Evolutionary conservation across 345 rosid genomes (phyloP).

Genomic region (Balakata baccata): DNA sequence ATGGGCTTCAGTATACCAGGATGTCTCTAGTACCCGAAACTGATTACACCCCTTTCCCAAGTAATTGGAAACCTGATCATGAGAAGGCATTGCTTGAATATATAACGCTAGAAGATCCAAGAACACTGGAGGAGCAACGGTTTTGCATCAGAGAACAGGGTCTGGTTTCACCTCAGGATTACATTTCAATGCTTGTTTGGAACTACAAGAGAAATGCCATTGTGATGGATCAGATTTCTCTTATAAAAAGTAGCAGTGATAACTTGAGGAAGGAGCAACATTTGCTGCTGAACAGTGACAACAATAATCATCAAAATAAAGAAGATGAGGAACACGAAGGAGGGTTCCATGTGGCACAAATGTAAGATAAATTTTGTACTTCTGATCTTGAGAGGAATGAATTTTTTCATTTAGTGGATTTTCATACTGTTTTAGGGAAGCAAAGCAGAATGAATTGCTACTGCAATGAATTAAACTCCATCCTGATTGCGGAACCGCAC

Average conservation of each 20-base stretch:
- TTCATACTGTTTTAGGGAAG: background rate
- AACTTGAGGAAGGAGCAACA: slow-evolving; percentile 27
- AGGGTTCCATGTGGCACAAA: slow-evolving; percentile 18
- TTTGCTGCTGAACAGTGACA: slow-evolving; percentile 1
- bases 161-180: slow-evolving; percentile 87
- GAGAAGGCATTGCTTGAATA: slow-evolving; percentile 79
- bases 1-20: slow-evolving; percentile 87
- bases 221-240: slow-evolving; percentile 60
- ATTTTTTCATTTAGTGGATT: background rate
- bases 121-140: slow-evolving; percentile 71
- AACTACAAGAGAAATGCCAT: slow-evolving; percentile 84
- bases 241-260: slow-evolving; percentile 29
- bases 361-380: slow-evolving; percentile 16
- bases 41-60: slow-evolving; percentile 81
- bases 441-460: slow-evolving; percentile 5
- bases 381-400: background rate
- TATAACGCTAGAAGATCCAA: slow-evolving; percentile 69
- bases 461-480: background rate
- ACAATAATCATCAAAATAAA: slow-evolving; percentile 7
- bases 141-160: slow-evolving; percentile 65
- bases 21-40: slow-evolving; percentile 94
- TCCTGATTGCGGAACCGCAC: background rate
- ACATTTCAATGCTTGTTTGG: slow-evolving; percentile 92
- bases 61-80: slow-evolving; percentile 86
- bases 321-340: slow-evolving; percentile 20